Base-by-base conservation (phyloP, 2,329 filamentous ascomycete genomes). In the Monosporascus sp. region DNA sequence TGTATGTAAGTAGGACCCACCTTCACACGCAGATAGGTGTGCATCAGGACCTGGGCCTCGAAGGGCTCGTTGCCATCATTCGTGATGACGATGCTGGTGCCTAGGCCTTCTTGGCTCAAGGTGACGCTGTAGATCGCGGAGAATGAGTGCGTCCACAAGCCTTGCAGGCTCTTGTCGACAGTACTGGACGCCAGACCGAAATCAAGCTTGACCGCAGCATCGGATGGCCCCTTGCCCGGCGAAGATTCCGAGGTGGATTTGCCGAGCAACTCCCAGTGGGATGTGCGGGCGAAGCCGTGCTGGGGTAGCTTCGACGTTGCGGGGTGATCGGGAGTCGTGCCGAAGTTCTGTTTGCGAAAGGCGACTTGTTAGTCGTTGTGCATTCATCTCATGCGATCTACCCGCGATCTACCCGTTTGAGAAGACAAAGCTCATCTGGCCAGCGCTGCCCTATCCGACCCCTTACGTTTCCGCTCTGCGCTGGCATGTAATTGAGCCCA, bases 51-150 rank as follows among this genome's bases (percentile, higher is more conserved):
- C 76, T 97, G 91, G 72, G 93, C 96, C 61, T 97, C 93, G 70
- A 96, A 97, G 31, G 88, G 76, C 72, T 85, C 75, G 38, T 82
- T 78, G 52, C 90, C 92, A 70, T 96, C 88, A 70, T 99, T 99
- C 68, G 89, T 88, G 52, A 97, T 86, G 58, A 93, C 88, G 53
- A 99, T 77, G 56, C 87, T 85, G 3, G 93, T 96, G 66, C 84
- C 84, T 67, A 99, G 75, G 37, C 82, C 84, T 37, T 87, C 85
- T 60, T 81, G 84, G 57, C 83, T 84, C 59, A 99, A 75, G 3
- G 89, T 96, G 54, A 99, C 90, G 65, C 88, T 95, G 78, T 99
- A 99, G 52, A 97, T 87, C 49, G 97, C 80, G 5, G 88, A 88
- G 69, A 99, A 99, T 58, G 88, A 84, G 67, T 87, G 88, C 2